These are phyloP conservation scores for Phytophthora europaea DNA, from an alignment of 352 stramenopile species.

Conservation along the genomic window DNA sequence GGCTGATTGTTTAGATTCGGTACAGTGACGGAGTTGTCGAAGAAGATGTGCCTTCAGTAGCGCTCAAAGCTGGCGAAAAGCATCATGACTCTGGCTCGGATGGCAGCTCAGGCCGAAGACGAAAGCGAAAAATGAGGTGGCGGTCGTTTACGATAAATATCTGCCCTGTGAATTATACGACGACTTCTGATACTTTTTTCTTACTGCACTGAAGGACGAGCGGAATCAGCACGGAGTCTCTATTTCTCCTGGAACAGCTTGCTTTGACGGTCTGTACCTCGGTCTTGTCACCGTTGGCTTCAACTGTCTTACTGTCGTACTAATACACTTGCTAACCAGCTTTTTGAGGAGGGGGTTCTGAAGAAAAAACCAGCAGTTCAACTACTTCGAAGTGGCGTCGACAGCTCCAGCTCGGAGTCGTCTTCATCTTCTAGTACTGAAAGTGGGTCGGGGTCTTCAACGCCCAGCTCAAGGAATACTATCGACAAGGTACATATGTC, in stretches of 20 bases:
- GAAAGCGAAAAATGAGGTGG: conserved; percentile 12
- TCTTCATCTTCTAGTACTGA: conserved; percentile 28
- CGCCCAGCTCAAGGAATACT: conserved; percentile 8
- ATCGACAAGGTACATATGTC: conserved; percentile 34
- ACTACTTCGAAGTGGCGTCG: conserved; percentile 20
- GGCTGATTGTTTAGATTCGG: conserved; percentile 47
- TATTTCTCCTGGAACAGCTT: conserved; percentile 75
- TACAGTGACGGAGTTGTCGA: conserved; percentile 60
- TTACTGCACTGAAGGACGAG: conserved; percentile 3
- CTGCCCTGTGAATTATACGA: not conserved
- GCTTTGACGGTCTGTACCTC: conserved; percentile 58
- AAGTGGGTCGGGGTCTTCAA: conserved; percentile 19
- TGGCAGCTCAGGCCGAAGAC: not conserved
- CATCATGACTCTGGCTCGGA: conserved; percentile 16
- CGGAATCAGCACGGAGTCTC: conserved; percentile 46
- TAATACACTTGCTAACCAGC: conserved; percentile 5
- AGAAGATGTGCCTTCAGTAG: conserved; percentile 58
- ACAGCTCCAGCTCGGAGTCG: conserved; percentile 35
- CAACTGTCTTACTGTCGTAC: not conserved
- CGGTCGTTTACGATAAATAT: not conserved
- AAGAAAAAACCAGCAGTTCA: conserved; percentile 58
- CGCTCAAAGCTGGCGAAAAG: conserved; percentile 35
- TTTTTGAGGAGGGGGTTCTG: conserved; percentile 65
- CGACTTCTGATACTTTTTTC: not conserved
- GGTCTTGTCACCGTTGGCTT: not conserved